Percentiles rank a stretch among this genome's conserved stretches.
phyloP scores from a whole-genome alignment of 192 early-diverging fungal genomes.

The Cetraspora pellucida region DNA sequence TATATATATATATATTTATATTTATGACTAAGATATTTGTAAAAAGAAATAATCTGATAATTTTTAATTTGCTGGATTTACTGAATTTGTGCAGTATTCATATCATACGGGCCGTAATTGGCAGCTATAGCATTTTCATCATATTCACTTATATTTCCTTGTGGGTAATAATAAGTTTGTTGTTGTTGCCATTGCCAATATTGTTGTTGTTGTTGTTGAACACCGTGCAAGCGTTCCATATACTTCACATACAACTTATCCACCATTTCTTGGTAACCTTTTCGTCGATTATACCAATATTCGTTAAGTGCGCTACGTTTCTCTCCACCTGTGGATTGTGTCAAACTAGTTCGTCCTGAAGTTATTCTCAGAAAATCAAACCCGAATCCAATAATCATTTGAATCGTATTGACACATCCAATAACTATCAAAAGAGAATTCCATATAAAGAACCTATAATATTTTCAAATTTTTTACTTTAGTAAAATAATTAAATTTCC shows the following conservation, averaged over 20 bases:
- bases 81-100: not conserved
- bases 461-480: too few relatives aligned
- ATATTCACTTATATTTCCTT: not conserved
- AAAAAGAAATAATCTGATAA: not conserved
- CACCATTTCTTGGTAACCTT: conserved; percentile 27
- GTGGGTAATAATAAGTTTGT: conserved; percentile 7
- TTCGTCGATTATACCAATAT: conserved; percentile 9
- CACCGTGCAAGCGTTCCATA: conserved; percentile 21
- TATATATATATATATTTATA: too few relatives aligned
- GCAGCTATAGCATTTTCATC: not conserved
- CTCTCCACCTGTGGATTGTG: not conserved
- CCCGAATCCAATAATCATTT: conserved; percentile 22
- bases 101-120: not conserved
- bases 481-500: not conserved
- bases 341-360: not conserved
- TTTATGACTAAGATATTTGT: too few relatives aligned
- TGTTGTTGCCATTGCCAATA: not conserved
- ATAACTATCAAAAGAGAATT: conserved; percentile 28
- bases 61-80: not conserved
- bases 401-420: conserved; percentile 27
- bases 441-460: conserved; percentile 33
- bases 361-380: conserved; percentile 24
- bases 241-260: conserved; percentile 31
- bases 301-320: conserved; percentile 5
- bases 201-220: conserved; percentile 29